phyloP scores from a whole-genome alignment of 768 basidiomycete genomes.

The Mycena vitilis region DNA sequence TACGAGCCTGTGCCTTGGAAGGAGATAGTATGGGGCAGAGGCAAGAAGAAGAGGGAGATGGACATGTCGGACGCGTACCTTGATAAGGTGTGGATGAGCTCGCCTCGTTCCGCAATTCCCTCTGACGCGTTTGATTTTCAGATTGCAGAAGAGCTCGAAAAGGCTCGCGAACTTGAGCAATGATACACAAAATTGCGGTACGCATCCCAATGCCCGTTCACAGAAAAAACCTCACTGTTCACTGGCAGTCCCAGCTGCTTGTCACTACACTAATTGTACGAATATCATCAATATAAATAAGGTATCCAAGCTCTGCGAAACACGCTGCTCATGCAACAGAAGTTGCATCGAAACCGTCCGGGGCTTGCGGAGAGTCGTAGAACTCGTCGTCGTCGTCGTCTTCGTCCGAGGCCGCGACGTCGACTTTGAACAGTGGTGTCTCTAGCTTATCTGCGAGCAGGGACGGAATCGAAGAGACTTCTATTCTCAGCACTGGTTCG shows the following conservation, averaged over 20 bases:
- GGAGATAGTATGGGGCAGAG: constrained; percentile 28
- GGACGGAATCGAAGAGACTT: background rate
- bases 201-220: background rate
- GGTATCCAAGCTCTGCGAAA: constrained; percentile 10
- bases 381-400: constrained; percentile 42
- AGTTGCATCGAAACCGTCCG: constrained; percentile 35
- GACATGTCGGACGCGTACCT: constrained; percentile 36
- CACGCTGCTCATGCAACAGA: constrained; percentile 21
- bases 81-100: constrained; percentile 23
- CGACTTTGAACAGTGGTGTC: constrained; percentile 14
- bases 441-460: background rate
- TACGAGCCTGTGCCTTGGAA: constrained; percentile 34
- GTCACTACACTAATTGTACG: constrained; percentile 14
- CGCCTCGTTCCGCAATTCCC: background rate
- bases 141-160: constrained; percentile 37
- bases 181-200: constrained; percentile 1
- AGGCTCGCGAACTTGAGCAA: constrained; percentile 19
- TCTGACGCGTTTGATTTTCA: background rate
- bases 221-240: background rate
- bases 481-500: background rate
- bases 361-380: constrained; percentile 43
- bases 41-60: constrained; percentile 28
- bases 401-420: constrained; percentile 23
- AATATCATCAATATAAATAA: constrained; percentile 13
- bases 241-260: background rate